These are phyloP conservation scores for Lomentospora prolificans DNA, from an alignment of 2,329 filamentous ascomycete genomes.

Conservation along the genomic window DNA sequence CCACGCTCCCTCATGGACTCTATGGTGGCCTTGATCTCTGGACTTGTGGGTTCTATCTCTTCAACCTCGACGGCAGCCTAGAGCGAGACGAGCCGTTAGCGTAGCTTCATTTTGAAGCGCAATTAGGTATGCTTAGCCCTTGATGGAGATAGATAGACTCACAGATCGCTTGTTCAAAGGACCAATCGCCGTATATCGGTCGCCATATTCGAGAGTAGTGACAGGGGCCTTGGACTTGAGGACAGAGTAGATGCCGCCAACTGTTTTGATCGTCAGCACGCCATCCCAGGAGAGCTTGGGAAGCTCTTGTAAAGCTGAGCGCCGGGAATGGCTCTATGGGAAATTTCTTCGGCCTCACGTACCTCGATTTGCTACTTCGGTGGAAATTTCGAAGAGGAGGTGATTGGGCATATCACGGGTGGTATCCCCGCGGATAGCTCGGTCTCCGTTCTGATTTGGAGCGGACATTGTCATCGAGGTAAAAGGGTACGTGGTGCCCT, in stretches of 20 bases:
- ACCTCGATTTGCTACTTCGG: constrained; percentile 95
- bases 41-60: constrained; percentile 74
- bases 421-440: not conserved
- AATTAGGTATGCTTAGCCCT: not conserved
- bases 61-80: constrained; percentile 97
- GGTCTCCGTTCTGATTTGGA: not conserved
- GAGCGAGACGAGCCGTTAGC: not conserved
- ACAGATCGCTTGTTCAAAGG: constrained; percentile 87
- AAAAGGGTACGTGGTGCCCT: not conserved
- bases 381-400: constrained; percentile 91
- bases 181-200: constrained; percentile 89
- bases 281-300: no score
- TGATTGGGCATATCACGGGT: constrained; percentile 81
- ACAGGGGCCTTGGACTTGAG: constrained; percentile 98
- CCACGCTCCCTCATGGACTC: constrained; percentile 88
- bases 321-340: no score
- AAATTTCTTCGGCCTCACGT: no score
- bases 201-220: constrained; percentile 96
- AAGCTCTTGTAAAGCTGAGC: no score
- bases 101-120: constrained; percentile 7
- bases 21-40: constrained; percentile 72
- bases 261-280: constrained; percentile 33
- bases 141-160: constrained; percentile 23
- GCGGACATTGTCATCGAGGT: not conserved
- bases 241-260: constrained; percentile 97